phyloP scores from a whole-genome alignment of 2,329 filamentous ascomycete genomes.

The Penicillium janthinellum region DNA sequence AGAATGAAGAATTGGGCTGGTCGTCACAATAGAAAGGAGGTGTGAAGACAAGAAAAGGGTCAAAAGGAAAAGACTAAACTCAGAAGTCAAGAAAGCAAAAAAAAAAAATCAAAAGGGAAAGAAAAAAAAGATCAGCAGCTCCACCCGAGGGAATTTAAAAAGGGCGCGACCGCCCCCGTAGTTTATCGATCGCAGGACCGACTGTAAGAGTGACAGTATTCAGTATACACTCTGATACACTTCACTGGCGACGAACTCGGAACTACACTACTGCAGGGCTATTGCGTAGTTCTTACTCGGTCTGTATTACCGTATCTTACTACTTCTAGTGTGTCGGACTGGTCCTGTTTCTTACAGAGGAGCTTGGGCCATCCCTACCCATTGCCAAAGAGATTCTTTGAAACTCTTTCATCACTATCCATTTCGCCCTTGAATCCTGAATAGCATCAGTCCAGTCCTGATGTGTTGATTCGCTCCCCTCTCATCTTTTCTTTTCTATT shows the following conservation, averaged over 20 bases:
- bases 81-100: not conserved
- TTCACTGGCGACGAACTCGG: too few relatives aligned
- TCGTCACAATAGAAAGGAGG: not conserved
- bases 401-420: not conserved
- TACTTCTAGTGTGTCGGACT: too few relatives aligned
- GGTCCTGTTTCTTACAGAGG: not conserved
- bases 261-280: too few relatives aligned
- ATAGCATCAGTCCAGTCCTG: not conserved
- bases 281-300: too few relatives aligned
- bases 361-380: conserved; percentile 22
- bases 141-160: conserved; percentile 37
- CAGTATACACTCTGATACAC: too few relatives aligned
- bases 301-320: too few relatives aligned
- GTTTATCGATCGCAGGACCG: too few relatives aligned
- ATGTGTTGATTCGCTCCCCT: conserved; percentile 6
- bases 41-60: conserved; percentile 1
- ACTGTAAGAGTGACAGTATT: too few relatives aligned
- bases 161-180: conserved; percentile 30
- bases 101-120: conserved; percentile 8
- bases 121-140: conserved; percentile 13
- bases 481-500: conserved; percentile 5
- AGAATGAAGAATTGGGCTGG: not conserved
- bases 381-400: not conserved
- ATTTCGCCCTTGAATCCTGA: not conserved
- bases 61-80: conserved; percentile 5